phyloP scores from a whole-genome alignment of 2,329 filamentous ascomycete genomes.

The Penicillium nordicum region DNA sequence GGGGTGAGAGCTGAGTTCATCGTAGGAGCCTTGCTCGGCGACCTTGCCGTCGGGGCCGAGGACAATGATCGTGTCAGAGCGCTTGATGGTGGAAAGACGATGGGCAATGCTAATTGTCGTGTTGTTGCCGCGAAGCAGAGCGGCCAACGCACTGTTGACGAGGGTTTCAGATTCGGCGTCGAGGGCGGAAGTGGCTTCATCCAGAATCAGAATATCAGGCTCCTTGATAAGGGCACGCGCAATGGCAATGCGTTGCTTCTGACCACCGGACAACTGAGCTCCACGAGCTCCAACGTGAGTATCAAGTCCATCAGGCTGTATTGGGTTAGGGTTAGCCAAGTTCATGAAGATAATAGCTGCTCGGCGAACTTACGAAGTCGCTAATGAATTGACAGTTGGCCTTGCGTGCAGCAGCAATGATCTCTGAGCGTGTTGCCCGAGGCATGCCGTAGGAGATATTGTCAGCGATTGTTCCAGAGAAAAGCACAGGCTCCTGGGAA shows the following conservation, averaged over 20 bases:
- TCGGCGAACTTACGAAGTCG: conserved; percentile 65
- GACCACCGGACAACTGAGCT: conserved; percentile 89
- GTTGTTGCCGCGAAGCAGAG: conserved; percentile 78
- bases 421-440: conserved; percentile 70
- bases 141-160: conserved; percentile 83
- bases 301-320: conserved; percentile 80
- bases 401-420: conserved; percentile 79
- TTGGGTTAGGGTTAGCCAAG: conserved; percentile 19
- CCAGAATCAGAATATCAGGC: conserved; percentile 92
- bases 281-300: conserved; percentile 90
- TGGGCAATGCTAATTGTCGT: conserved; percentile 98
- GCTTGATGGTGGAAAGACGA: conserved; percentile 91
- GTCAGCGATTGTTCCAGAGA: conserved; percentile 70
- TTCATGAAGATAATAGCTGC: background rate
- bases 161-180: conserved; percentile 96
- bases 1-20: conserved; percentile 66
- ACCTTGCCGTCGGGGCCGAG: conserved; percentile 82
- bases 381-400: conserved; percentile 96
- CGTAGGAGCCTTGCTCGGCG: conserved; percentile 84
- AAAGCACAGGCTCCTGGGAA: conserved; percentile 90
- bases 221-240: conserved; percentile 91
- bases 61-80: conserved; percentile 91
- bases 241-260: conserved; percentile 97
- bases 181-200: conserved; percentile 92
- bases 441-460: conserved; percentile 94